Percentiles rank a stretch among this genome's conserved stretches.
Conservation (phyloP, 2,329 filamentous ascomycete species). For the Whalleya microplaca region DNA sequence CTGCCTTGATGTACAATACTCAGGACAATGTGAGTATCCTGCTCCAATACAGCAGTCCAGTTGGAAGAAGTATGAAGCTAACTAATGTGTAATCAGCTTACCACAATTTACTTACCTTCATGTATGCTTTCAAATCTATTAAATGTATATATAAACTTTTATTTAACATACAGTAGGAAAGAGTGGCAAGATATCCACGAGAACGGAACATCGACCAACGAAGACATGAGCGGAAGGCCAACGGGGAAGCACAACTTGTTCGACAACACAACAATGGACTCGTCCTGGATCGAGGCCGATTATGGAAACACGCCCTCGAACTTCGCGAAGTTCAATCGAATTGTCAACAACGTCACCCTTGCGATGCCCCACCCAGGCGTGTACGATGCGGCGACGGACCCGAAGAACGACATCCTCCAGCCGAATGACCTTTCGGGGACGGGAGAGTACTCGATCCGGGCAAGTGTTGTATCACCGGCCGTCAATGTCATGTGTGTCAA, state of each 20-base stretch:
- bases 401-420: conserved; percentile 69
- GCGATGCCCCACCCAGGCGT: conserved; percentile 76
- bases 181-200: conserved; percentile 56
- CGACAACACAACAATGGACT: conserved; percentile 73
- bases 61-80: neutral
- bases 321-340: conserved; percentile 54
- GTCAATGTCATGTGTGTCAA: conserved; percentile 77
- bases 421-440: conserved; percentile 66
- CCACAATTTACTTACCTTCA: conserved; percentile 69
- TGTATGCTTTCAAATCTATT: conserved; percentile 34
- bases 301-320: conserved; percentile 55
- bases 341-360: conserved; percentile 76
- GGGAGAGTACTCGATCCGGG: conserved; percentile 69
- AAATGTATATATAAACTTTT: neutral
- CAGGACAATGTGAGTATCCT: conserved; percentile 56
- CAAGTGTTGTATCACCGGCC: conserved; percentile 70
- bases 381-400: conserved; percentile 64
- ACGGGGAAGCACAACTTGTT: conserved; percentile 64
- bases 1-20: conserved; percentile 71
- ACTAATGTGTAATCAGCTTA: conserved; percentile 48
- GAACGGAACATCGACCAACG: conserved; percentile 46
- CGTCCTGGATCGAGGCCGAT: conserved; percentile 67
- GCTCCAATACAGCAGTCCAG: neutral
- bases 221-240: conserved; percentile 54
- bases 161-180: conserved; percentile 38